Evolutionary conservation across 1,284 basidiomycete genomes (phyloP).

Genomic region (Ceratobasidium sp.): DNA sequence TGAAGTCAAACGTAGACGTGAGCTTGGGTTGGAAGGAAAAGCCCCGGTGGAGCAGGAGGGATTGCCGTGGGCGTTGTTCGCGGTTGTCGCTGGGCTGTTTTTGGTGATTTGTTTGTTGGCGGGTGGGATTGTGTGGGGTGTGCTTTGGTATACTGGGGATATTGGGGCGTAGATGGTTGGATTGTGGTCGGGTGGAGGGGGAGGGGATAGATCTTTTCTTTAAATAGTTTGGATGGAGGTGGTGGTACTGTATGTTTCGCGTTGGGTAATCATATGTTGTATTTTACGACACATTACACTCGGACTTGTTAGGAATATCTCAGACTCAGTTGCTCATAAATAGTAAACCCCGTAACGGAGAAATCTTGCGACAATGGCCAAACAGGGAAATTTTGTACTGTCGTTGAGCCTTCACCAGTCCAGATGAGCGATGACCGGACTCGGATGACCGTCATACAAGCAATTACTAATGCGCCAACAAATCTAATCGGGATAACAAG

Average conservation of each 20-base stretch:
- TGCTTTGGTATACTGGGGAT: conserved; percentile 23
- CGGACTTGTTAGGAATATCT: not conserved
- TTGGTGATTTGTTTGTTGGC: conserved; percentile 55
- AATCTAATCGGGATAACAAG: too few species aligned
- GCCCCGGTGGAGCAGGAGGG: conserved; percentile 49
- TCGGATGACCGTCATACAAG: too few species aligned
- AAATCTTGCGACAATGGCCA: too few species aligned
- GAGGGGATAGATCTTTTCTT: not conserved
- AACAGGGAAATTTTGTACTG: too few species aligned
- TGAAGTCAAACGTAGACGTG: conserved; percentile 55
- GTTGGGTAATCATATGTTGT: conserved; percentile 6
- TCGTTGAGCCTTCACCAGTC: too few species aligned
- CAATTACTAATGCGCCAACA: too few species aligned
- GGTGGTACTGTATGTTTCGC: conserved; percentile 4
- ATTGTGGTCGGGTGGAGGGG: not conserved
- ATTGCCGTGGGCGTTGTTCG: conserved; percentile 58
- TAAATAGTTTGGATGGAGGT: not conserved
- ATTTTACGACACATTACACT: conserved; percentile 16
- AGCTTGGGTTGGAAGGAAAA: conserved; percentile 25
- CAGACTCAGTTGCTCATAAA: too few species aligned
- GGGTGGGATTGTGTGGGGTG: conserved; percentile 23
- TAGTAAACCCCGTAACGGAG: too few species aligned
- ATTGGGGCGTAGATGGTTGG: too few species aligned
- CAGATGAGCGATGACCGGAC: too few species aligned
- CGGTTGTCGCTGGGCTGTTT: conserved; percentile 61